Evolutionary conservation across 257 asterid species (phyloP), one percentile per base, ranked within the genome.

Genomic region (Coffea eugenioides): DNA sequence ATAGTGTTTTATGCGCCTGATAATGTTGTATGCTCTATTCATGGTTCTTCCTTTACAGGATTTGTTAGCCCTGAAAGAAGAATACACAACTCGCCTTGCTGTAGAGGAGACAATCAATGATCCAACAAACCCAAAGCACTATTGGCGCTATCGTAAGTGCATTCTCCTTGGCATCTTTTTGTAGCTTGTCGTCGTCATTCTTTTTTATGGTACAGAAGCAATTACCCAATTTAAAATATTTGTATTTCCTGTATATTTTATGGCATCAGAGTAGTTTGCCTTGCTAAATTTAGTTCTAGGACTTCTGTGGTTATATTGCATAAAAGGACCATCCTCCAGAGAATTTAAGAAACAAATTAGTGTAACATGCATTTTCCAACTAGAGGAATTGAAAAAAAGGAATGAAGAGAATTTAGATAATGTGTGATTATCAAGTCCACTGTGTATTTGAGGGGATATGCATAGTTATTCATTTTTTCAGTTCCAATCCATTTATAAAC

Each of bases 71-170:
- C 83, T 95, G 86, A 93, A 91, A 85, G 97, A 90, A 80, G 94
- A 92, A 74, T 95, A 95, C 86, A 89, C 92, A 6, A 80, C 90
- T 31, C 97, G 96, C 61, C 97, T 97, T 72, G 98, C 98, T 71
- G 79, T 75, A 12, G 98, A 95, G 89, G 99, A 95, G 90, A 95
- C 99, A 3, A 93, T 95, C 82, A 95, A 95, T 62, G 97, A 95
- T 86, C 98, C 99, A 49, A 93, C 99, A 31, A 95, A 95, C 80
- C 98, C 98, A 18, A 95, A 91, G 81, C 99, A 95, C 84, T 95
- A 96, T 80, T 95, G 99, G 98, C 90, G 97, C 77, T 95, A 84
- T 64, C 90, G 99, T 95, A 88, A 39, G 93, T 87, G 46, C 83
- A 76, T 41, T 15, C 75, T 74, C 85, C 43, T 49, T 45, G 52